Base-by-base conservation (phyloP, 1,284 basidiomycete genomes). In the Cutaneotrichosporon sp. region DNA sequence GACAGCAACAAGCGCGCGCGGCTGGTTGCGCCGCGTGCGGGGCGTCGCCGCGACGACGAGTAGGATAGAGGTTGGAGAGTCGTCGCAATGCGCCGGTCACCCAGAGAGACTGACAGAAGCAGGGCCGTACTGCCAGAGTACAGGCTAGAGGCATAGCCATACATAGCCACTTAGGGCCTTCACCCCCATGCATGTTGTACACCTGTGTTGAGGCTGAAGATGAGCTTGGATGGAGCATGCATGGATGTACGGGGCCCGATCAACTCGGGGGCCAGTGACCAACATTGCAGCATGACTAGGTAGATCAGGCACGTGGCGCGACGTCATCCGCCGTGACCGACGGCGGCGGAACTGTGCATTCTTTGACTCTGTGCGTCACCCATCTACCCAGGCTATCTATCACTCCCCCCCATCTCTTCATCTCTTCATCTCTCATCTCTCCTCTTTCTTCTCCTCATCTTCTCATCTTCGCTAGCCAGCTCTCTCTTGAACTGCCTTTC, bases 1-100 rank as follows among this genome's bases (percentile, higher is more conserved):
- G 63, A 64, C 54, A 67, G 68, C 31, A 47, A 27, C 49, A 70
- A 71, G 49, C 42, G 36, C 46, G 67, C 55, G 58, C 65, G 54
- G 58, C 65, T 50, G 46, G 63, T 42, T 58, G 64, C 54, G 58
- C 62, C 27, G 64, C 68, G 27, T 1, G 38, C 38, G 16, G 50
- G 45, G 7, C 43, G 51, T 3, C 47, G 24, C 36, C 45, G 52
- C 8, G 61, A 62, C 3, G 58, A 60, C 25, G 58, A 64, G 62
- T 59, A 43, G 52, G 52, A 27, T 1, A 16, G 7, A 9, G 10
- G 27, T 5, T 29, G 47, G n/a, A n/a, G n/a, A n/a, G n/a, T n/a
- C n/a, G n/a, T n/a, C n/a, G n/a, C n/a, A n/a, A n/a, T n/a, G n/a
- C n/a, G n/a, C n/a, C n/a, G n/a, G n/a, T n/a, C n/a, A n/a, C n/a